Evolutionary conservation across 2,329 filamentous ascomycete genomes (phyloP).

Genomic region (Alternaria brassicae): DNA sequence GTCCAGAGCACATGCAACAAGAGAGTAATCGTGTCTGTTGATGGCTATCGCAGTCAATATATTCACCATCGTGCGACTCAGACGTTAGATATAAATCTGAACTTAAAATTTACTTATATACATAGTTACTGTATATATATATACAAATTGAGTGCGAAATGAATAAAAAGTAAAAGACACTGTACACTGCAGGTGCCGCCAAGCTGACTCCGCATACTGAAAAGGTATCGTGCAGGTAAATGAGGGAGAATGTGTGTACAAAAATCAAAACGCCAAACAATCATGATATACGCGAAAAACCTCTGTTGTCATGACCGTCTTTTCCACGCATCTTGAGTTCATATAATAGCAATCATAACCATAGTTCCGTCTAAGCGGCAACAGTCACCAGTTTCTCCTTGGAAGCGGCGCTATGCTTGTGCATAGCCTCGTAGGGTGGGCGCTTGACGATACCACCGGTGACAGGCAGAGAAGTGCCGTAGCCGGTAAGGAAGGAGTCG

Average conservation of each 20-base stretch:
- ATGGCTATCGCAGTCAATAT: background rate
- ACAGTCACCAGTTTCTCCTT: constrained; percentile 51
- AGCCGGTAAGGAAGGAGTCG: constrained; percentile 82
- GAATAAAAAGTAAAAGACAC: constrained; percentile 14
- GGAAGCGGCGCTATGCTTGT: constrained; percentile 49
- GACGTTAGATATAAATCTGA: background rate
- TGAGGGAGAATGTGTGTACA: constrained; percentile 29
- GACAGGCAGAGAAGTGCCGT: constrained; percentile 78
- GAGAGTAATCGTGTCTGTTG: background rate
- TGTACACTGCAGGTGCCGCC: constrained; percentile 43
- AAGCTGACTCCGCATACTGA: constrained; percentile 41
- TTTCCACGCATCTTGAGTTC: constrained; percentile 11
- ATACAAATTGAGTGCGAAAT: constrained; percentile 29
- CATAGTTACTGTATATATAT: constrained; percentile 35
- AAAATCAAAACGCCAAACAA: constrained; percentile 20
- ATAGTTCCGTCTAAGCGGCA: constrained; percentile 36
- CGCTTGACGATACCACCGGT: constrained; percentile 93
- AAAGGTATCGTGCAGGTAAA: constrained; percentile 50
- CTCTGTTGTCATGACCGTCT: constrained; percentile 5
- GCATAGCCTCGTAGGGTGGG: constrained; percentile 73
- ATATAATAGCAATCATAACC: constrained; percentile 10
- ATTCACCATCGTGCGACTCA: background rate
- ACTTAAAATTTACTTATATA: constrained; percentile 25
- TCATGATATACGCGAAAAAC: constrained; percentile 14
- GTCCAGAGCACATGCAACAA: background rate